A percentile compares a stretch with the other conserved stretches of the same genome.
Evolutionary conservation across 108 stramenopile genomes (phyloP).

Genomic region (Cyclostephanos tholiformis): DNA sequence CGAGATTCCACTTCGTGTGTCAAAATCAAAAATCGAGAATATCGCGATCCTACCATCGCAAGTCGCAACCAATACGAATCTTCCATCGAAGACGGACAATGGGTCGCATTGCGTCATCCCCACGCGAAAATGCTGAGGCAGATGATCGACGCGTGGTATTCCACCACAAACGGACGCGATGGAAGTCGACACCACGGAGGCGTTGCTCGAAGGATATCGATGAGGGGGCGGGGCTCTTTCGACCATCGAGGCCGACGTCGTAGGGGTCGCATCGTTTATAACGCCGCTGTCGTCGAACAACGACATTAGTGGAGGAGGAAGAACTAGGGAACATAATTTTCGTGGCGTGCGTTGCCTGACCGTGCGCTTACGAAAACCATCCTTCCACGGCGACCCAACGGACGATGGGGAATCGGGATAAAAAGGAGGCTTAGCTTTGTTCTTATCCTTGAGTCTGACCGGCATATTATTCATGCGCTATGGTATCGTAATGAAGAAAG

Average conservation of each 20-base stretch:
- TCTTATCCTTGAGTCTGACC: conserved; percentile 2
- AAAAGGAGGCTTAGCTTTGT: conserved; percentile 19
- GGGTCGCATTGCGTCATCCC: conserved; percentile 41
- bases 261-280: neutral
- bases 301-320: conserved; percentile 34
- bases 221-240: neutral
- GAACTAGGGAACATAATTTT: conserved; percentile 29
- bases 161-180: conserved; percentile 26
- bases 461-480: too few species aligned
- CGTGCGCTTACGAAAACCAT: conserved; percentile 6
- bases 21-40: conserved; percentile 36
- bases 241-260: conserved; percentile 7
- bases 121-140: conserved; percentile 32
- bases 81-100: conserved; percentile 28
- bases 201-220: conserved; percentile 28
- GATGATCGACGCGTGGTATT: neutral
- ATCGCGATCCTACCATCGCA: conserved; percentile 40
- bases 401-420: conserved; percentile 19
- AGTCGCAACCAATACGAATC: conserved; percentile 33
- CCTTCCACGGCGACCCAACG: conserved; percentile 21
- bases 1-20: conserved; percentile 7
- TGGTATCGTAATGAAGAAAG: too few species aligned
- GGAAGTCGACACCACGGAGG: conserved; percentile 27
- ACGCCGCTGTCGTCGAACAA: conserved; percentile 15
- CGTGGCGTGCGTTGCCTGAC: conserved; percentile 37